Percentiles rank a stretch among this genome's conserved stretches.
These are phyloP conservation scores for Oemleria cerasiformis DNA, from an alignment of 306 rosid species.

Conservation along the genomic window DNA sequence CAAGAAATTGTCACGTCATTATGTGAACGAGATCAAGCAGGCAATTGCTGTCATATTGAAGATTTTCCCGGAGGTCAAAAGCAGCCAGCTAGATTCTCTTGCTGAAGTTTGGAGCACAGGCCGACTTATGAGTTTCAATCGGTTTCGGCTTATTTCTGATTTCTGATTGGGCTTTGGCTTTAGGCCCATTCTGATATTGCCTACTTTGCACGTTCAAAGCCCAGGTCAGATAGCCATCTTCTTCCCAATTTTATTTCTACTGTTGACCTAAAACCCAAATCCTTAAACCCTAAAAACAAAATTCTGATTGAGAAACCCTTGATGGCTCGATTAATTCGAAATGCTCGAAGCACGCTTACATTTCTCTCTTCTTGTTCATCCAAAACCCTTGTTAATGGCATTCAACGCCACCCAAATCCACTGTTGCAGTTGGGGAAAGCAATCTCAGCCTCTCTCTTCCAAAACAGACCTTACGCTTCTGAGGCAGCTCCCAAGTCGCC, in stretches of 20 bases:
- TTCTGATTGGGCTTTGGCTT: neutral
- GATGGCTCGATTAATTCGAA: constrained; percentile 52
- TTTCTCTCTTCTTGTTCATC: constrained; percentile 11
- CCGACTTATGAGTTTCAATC: neutral
- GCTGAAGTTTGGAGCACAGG: too few species aligned
- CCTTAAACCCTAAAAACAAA: constrained; percentile 24
- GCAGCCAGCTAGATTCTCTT: too few species aligned
- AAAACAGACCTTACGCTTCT: constrained; percentile 25
- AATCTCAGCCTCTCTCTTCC: constrained; percentile 14
- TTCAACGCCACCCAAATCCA: neutral
- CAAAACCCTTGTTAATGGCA: constrained; percentile 3
- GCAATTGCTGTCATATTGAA: too few species aligned
- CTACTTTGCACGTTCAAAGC: neutral
- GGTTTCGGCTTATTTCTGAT: neutral
- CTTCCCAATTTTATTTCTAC: neutral
- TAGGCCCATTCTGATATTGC: neutral
- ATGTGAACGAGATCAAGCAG: too few species aligned
- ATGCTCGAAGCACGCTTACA: constrained; percentile 28
- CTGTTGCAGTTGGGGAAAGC: constrained; percentile 17
- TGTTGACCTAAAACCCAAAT: neutral
- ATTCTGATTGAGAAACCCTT: neutral
- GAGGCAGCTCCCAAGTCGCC: constrained; percentile 54
- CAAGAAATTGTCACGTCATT: too few species aligned
- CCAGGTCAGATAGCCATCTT: neutral
- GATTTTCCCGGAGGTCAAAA: too few species aligned